Percentiles rank a stretch among this genome's conserved stretches.
Conservation (phyloP, 371 early-diverging fungal species). For the Batkoa obscura region DNA sequence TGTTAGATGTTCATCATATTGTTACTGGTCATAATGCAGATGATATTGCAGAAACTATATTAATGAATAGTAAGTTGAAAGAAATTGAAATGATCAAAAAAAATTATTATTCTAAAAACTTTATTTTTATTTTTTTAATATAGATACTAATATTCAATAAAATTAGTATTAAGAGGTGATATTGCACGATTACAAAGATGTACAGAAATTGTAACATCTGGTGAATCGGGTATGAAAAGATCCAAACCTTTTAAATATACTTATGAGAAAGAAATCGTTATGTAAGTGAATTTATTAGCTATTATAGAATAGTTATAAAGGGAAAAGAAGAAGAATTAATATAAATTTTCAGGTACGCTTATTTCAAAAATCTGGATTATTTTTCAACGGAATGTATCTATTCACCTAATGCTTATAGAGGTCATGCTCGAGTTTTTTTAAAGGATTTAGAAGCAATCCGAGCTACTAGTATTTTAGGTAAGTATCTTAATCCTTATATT, state of each 20-base stretch:
- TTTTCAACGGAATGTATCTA: slow-evolving; percentile 99
- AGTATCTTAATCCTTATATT: slow-evolving; percentile 3
- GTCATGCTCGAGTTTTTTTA: slow-evolving; percentile 87
- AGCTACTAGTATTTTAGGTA: slow-evolving; percentile 77
- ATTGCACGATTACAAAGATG: slow-evolving; percentile 84
- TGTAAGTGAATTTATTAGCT: slow-evolving; percentile 31
- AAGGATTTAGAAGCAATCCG: slow-evolving; percentile 94
- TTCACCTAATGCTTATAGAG: slow-evolving; percentile 97
- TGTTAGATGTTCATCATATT: slow-evolving; percentile 85
- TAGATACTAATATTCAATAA: neutral
- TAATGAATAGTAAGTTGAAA: slow-evolving; percentile 94
- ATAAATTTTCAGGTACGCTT: slow-evolving; percentile 53
- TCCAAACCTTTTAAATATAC: slow-evolving; percentile 99
- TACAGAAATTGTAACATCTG: slow-evolving; percentile 76
- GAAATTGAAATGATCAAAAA: neutral
- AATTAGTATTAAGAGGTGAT: slow-evolving; percentile 91
- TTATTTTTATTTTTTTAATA: neutral
- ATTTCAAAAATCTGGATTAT: slow-evolving; percentile 94
- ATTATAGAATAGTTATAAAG: neutral
- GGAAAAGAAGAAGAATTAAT: neutral
- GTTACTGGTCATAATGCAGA: slow-evolving; percentile 99
- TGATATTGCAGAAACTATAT: slow-evolving; percentile 98
- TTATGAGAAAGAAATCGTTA: slow-evolving; percentile 99
- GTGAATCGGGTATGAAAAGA: slow-evolving; percentile 53
- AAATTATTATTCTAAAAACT: neutral